Conservation (phyloP, 148 eudicot genomes). For the Persicaria tinctoria region DNA sequence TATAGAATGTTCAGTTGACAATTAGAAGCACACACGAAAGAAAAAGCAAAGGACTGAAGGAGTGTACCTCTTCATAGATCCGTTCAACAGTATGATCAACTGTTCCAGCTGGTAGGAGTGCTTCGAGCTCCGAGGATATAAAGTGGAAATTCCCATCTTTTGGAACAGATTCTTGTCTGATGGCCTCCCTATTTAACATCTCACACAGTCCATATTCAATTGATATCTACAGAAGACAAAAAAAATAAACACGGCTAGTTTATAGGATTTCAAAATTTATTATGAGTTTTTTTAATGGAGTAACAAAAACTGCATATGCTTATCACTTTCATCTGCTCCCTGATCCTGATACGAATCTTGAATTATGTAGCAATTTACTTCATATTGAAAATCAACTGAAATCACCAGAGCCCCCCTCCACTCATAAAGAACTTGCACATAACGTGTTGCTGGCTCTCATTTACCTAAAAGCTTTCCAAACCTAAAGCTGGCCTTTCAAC, state of each 20-base stretch:
- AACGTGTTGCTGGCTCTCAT: no score
- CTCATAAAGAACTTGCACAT: no score
- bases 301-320: no score
- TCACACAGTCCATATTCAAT: slow-evolving; percentile 88
- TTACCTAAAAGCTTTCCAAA: no score
- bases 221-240: slow-evolving; percentile 47
- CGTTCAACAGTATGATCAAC: slow-evolving; percentile 44
- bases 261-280: background rate
- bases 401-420: no score
- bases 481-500: no score
- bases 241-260: background rate
- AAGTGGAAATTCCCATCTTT: slow-evolving; percentile 70
- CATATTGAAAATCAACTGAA: no score
- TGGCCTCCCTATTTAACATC: slow-evolving; percentile 64
- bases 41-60: background rate
- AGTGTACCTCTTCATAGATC: slow-evolving; percentile 61
- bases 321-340: no score
- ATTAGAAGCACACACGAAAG: background rate
- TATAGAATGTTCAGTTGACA: background rate
- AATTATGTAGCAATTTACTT: no score
- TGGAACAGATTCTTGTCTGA: slow-evolving; percentile 53
- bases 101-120: slow-evolving; percentile 66
- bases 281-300: no score
- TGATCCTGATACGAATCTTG: no score
- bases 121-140: slow-evolving; percentile 52